phyloP scores from a whole-genome alignment of 768 basidiomycete species.

The Mycena maculata region DNA sequence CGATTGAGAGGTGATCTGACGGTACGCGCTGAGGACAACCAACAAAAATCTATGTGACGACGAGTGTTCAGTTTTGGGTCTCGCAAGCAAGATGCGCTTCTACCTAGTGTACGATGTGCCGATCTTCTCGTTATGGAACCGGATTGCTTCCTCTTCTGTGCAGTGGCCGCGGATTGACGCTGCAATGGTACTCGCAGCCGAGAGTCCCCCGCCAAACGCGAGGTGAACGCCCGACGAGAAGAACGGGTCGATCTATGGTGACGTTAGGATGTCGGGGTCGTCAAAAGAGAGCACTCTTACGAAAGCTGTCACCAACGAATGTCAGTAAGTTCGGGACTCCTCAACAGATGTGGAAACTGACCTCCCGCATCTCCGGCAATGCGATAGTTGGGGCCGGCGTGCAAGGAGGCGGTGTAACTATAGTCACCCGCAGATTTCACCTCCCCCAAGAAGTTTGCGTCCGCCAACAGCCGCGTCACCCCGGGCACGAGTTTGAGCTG shows the following conservation, averaged over 20 bases:
- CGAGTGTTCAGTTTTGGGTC: neutral
- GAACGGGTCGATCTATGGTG: conserved; percentile 14
- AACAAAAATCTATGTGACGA: conserved; percentile 51
- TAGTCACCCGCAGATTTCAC: conserved; percentile 46
- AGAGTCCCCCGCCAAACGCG: conserved; percentile 43
- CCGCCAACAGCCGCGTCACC: neutral
- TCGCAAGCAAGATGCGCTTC: neutral
- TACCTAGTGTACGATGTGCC: conserved; percentile 50
- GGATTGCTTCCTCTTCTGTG: conserved; percentile 43
- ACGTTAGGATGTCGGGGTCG: no score
- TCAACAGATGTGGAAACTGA: conserved; percentile 22
- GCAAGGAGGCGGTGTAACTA: conserved; percentile 47
- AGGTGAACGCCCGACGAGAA: conserved; percentile 21
- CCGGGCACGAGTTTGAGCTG: conserved; percentile 3
- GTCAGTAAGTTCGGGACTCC: neutral
- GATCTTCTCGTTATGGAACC: conserved; percentile 47
- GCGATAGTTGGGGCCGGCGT: conserved; percentile 46
- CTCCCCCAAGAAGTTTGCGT: conserved; percentile 2
- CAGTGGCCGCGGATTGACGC: conserved; percentile 49
- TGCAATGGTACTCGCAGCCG: conserved; percentile 49
- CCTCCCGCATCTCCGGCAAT: conserved; percentile 53
- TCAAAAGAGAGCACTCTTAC: neutral
- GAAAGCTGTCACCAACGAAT: neutral
- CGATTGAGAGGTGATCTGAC: conserved; percentile 57
- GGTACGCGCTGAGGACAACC: conserved; percentile 60